Evolutionary conservation across 805 yeast species (phyloP), one percentile per base, ranked within the genome.

Genomic region (Candida germanica): DNA sequence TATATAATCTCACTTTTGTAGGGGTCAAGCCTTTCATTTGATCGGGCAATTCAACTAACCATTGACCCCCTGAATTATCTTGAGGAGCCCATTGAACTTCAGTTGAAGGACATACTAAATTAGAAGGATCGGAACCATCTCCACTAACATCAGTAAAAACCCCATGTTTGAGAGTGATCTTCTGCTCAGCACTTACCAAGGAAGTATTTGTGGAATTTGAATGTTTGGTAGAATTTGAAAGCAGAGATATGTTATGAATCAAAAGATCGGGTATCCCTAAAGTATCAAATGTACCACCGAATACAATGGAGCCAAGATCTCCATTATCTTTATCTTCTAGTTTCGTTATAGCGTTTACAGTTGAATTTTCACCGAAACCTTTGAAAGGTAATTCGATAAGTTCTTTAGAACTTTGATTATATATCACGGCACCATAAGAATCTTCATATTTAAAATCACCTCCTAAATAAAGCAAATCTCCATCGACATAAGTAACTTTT

Each of bases 231-330:
- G 47, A 44, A 44, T 66, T 43, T 36, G 47, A 29, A 40, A 53
- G 46, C 11, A 59, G 43, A 11, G 63, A 48, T n/a, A 53, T 37
- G 40, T 63, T 68, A 44, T 63, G 69, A 15, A 38, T 37, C 26
- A 73, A 64, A 27, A 75, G 62, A 21, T 66, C 59, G 4, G 56
- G 49, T 37, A 79, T 59, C 6, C 86, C 87, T 28, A 87, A 61
- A 7, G 82, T 74, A 38, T 65, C 51, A 53, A 93, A 88, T 3
- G 61, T 41, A 9, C 98, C 98, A 1, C 93, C 91, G 61, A 88
- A 91, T 9, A 93, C 54, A 6, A 93, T 67, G 23, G 72, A 66
- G 25, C 75, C 79, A 11, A 36, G 13, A 24, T 44, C 43, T 15
- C 6, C 18, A 26, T 57, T 57, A n/a, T 40, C 16, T 34, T 21